Percentiles rank a stretch among this genome's conserved stretches.
Evolutionary conservation across 371 early-diverging fungal genomes (phyloP).

Genomic region (Syncephalastrum contaminatum): DNA sequence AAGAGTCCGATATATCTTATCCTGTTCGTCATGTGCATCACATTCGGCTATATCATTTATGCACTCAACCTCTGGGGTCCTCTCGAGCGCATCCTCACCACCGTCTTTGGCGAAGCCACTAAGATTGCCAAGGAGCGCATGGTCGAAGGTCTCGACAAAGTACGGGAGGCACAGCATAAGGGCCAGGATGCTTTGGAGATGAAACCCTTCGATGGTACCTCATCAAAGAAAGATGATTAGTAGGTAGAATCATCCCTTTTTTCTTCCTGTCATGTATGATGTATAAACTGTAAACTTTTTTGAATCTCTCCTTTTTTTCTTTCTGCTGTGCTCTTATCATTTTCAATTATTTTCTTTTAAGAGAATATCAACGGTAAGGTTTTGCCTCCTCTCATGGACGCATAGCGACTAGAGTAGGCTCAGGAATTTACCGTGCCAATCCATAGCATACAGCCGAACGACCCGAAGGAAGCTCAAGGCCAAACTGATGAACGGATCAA

Average conservation of each 20-base stretch:
- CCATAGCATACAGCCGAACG: constrained; percentile 11
- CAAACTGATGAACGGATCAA: not conserved
- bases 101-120: constrained; percentile 41
- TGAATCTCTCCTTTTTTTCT: not conserved
- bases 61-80: constrained; percentile 70
- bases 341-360: constrained; percentile 3
- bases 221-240: constrained; percentile 1
- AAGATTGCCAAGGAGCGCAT: constrained; percentile 36
- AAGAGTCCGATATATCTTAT: constrained; percentile 80
- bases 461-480: constrained; percentile 20
- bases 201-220: constrained; percentile 1
- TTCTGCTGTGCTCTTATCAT: constrained; percentile 4
- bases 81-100: constrained; percentile 47
- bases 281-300: not conserved
- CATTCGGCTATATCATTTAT: constrained; percentile 62
- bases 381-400: constrained; percentile 36
- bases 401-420: constrained; percentile 39
- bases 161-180: constrained; percentile 16
- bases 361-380: constrained; percentile 40
- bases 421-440: constrained; percentile 42
- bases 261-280: not conserved
- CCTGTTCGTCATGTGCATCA: constrained; percentile 42
- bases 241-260: constrained; percentile 7
- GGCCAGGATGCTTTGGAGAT: constrained; percentile 11
- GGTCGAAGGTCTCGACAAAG: constrained; percentile 25